Evolutionary conservation across 2,329 filamentous ascomycete species (phyloP).

Genomic region (Penicillium sp.): DNA sequence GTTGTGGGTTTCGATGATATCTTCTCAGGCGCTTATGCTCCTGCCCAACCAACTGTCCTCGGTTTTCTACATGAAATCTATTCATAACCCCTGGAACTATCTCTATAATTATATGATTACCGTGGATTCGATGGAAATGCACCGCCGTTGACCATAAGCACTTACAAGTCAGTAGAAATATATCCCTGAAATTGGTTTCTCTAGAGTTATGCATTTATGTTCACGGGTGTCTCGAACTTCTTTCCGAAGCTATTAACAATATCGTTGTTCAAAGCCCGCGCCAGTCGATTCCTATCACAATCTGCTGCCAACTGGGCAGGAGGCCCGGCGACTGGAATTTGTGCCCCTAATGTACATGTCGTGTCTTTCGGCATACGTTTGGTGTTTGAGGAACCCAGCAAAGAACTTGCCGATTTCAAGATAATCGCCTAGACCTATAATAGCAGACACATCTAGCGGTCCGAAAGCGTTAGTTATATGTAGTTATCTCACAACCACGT

Average conservation of each 20-base stretch:
- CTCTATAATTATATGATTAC: conserved; percentile 8
- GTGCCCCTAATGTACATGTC: background rate
- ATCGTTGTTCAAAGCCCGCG: background rate
- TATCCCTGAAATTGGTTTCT: background rate
- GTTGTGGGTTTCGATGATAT: background rate
- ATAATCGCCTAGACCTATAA: conserved; percentile 35
- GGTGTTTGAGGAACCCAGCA: conserved; percentile 31
- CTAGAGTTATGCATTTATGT: background rate
- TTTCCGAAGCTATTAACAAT: background rate
- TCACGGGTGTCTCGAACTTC: background rate
- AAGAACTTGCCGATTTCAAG: conserved; percentile 39
- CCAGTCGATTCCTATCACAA: background rate
- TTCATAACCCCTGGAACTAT: background rate
- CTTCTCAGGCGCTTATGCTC: background rate
- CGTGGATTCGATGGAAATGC: conserved; percentile 25
- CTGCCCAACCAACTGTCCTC: background rate
- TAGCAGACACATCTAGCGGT: conserved; percentile 41
- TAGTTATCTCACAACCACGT: background rate
- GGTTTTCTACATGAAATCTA: background rate
- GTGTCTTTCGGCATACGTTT: conserved; percentile 15
- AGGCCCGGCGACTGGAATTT: background rate
- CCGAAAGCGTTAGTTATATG: background rate
- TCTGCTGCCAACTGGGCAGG: background rate
- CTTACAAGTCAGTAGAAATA: background rate
- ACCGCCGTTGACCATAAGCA: conserved; percentile 27